Conservation (phyloP, 768 basidiomycete species). For the Trichaptum fuscoviolaceum region DNA sequence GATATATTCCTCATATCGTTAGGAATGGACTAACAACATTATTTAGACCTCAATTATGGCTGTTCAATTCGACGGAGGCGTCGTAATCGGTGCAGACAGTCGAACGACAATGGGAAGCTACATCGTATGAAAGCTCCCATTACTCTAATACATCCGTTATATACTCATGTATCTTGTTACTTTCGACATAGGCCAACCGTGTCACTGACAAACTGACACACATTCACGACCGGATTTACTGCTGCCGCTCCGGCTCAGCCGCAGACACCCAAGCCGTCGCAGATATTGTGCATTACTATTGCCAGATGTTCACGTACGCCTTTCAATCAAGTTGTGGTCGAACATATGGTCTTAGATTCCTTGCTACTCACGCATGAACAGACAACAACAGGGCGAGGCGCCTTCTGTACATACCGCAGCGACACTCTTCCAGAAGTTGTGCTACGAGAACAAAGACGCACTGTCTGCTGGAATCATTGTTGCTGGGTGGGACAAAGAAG, state of each 20-base stretch:
- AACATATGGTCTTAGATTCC: background rate
- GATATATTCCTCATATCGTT: background rate
- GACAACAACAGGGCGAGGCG: slow-evolving; percentile 45
- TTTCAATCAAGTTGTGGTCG: slow-evolving; percentile 2
- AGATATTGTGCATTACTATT: slow-evolving; percentile 79
- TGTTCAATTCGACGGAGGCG: slow-evolving; percentile 91
- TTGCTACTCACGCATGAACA: slow-evolving; percentile 34
- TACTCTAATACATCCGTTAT: background rate
- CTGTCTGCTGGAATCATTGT: slow-evolving; percentile 95
- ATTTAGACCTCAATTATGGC: slow-evolving; percentile 97
- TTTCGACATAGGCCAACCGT: slow-evolving; percentile 72
- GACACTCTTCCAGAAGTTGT: slow-evolving; percentile 76
- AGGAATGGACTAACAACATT: slow-evolving; percentile 1
- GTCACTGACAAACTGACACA: slow-evolving; percentile 98
- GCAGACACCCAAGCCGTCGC: slow-evolving; percentile 98
- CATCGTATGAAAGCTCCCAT: slow-evolving; percentile 53
- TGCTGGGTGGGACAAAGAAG: slow-evolving; percentile 93
- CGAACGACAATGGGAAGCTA: slow-evolving; percentile 96
- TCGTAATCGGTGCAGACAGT: slow-evolving; percentile 96
- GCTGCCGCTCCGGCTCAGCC: slow-evolving; percentile 96
- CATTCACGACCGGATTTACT: slow-evolving; percentile 97
- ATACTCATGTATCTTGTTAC: background rate
- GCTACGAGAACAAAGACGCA: slow-evolving; percentile 90
- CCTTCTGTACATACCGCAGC: slow-evolving; percentile 84
- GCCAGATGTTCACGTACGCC: slow-evolving; percentile 70